phyloP scores from a whole-genome alignment of 805 yeast genomes.

The Ogataea minuta region DNA sequence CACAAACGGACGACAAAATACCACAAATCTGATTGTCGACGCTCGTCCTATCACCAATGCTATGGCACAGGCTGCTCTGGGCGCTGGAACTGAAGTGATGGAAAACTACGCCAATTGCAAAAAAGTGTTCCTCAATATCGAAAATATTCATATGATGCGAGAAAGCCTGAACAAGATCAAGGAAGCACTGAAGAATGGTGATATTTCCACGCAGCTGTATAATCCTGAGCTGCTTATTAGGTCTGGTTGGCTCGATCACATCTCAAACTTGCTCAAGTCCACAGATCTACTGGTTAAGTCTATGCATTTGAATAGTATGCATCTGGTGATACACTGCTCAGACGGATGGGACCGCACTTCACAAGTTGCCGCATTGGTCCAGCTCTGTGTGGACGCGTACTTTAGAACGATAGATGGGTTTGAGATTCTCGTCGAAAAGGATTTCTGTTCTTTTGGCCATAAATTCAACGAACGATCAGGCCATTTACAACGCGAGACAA shows the following conservation, averaged over 20 bases:
- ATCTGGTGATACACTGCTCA: constrained; percentile 87
- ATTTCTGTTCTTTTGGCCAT: constrained; percentile 95
- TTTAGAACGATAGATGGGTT: constrained; percentile 88
- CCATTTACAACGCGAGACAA: constrained; percentile 57
- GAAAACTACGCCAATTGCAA: constrained; percentile 74
- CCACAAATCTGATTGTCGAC: constrained; percentile 71
- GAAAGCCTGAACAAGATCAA: constrained; percentile 69
- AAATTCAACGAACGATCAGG: constrained; percentile 82
- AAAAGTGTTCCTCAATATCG: constrained; percentile 83
- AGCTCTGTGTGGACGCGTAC: constrained; percentile 86
- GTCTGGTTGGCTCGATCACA: constrained; percentile 77
- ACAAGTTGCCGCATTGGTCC: constrained; percentile 79
- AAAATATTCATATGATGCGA: constrained; percentile 93
- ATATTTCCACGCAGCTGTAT: constrained; percentile 45
- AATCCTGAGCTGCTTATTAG: constrained; percentile 57
- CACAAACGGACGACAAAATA: constrained; percentile 43
- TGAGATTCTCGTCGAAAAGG: constrained; percentile 82
- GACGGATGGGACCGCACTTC: constrained; percentile 99
- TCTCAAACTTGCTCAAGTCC: constrained; percentile 65
- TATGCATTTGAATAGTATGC: constrained; percentile 78
- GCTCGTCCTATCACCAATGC: constrained; percentile 94
- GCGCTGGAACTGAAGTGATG: constrained; percentile 96
- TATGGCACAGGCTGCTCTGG: constrained; percentile 92
- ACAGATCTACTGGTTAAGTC: constrained; percentile 78
- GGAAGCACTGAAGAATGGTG: constrained; percentile 65